Base-by-base conservation (phyloP, 441 rosid genomes). In the Erodium texanum region DNA sequence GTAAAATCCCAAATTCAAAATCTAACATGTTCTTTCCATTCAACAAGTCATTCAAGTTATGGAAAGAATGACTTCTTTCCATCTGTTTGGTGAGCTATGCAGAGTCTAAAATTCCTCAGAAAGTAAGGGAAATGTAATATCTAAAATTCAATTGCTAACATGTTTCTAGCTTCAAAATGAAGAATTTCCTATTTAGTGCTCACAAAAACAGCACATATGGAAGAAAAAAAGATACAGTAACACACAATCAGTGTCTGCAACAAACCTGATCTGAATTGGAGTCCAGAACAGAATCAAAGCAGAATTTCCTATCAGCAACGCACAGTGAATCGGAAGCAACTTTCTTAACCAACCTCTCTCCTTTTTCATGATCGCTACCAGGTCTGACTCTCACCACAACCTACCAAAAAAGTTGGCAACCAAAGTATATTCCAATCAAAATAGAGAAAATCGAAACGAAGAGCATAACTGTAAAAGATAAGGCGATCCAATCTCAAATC, bases 331-430 rank as follows among this genome's bases (percentile, higher is more conserved):
- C 83, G 0, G 85, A 58, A 74, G 93, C 84, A 70, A 82, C 76
- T 77, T 84, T 88, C 78, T 69, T 86, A 24, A 82, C 86, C 2
- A 77, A 72, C 75, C 75, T 81, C 61, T 81, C 78, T 29, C 76
- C 77, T 59, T 73, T 81, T 74, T 75, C 82, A 32, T 68, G 75
- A 20, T 75, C 82, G 68, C 70, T 80, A 8, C 66, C 76, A 18
- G 90, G 92, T 70, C 84, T 89, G 71, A 94, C 78, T 80, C 99
- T 86, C 83, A 88, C 96, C 66, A 82, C 85, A 75, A 89, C 97
- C 97, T 92, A 50, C 52, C 50, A 7, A 43, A 56, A 62, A 16
- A 34, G 52, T n/a, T 12, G 19, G n/a, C 69, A 77, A 66, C 61
- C 34, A 65, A 59, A 56, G 58, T n/a, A 4, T 27, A 27, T 27